phyloP scores from a whole-genome alignment of 495 filamentous ascomycete species.

The Lasiosphaeriaceae sp. region DNA sequence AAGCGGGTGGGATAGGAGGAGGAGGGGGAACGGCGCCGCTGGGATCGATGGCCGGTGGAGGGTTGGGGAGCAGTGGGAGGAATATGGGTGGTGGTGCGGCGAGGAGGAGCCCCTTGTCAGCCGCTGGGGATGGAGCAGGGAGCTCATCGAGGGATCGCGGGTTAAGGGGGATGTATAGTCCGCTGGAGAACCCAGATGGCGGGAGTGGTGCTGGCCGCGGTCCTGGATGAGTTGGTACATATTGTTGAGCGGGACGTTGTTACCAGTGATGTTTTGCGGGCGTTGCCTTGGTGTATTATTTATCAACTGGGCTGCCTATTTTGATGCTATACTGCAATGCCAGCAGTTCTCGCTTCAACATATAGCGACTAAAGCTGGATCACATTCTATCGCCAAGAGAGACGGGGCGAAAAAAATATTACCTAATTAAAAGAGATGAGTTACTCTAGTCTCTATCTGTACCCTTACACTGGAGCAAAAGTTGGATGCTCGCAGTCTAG shows the following conservation, averaged over 20 bases:
- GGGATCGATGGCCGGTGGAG: not conserved
- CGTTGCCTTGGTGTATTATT: not conserved
- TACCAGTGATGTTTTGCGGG: not conserved
- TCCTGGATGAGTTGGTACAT: not conserved
- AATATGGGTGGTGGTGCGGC: not conserved
- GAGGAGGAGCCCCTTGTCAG: not conserved
- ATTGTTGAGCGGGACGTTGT: no score
- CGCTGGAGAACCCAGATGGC: slow-evolving; percentile 8
- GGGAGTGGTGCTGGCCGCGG: not conserved
- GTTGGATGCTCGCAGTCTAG: not conserved
- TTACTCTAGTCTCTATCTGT: no score
- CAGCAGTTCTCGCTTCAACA: no score
- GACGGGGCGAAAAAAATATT: no score
- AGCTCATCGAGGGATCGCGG: not conserved
- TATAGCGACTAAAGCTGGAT: no score
- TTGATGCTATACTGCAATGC: no score
- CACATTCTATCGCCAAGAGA: no score
- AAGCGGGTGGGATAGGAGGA: no score
- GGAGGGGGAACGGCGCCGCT: not conserved
- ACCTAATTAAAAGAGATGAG: no score
- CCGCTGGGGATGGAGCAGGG: not conserved
- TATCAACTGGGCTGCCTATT: not conserved
- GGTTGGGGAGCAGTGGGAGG: slow-evolving; percentile 3
- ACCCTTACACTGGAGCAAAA: not conserved
- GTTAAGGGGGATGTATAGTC: slow-evolving; percentile 20